Conservation (phyloP, 768 basidiomycete genomes). For the Hericium erinaceus region DNA sequence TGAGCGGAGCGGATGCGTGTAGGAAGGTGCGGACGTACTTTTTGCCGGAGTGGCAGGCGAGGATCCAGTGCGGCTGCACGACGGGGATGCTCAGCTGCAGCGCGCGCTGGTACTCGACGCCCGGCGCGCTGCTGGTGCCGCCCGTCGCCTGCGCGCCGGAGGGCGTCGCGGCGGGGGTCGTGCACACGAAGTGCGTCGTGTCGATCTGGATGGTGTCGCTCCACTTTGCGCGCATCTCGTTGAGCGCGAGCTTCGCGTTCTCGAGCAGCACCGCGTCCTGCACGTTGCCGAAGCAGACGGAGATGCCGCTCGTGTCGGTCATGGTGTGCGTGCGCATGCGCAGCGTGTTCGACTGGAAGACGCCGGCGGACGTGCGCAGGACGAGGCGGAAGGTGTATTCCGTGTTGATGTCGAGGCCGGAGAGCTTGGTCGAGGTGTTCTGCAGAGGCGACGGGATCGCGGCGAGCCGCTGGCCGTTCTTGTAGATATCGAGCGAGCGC, state of each 20-base stretch:
- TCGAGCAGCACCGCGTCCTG: slow-evolving; percentile 69
- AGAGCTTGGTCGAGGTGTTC: slow-evolving; percentile 85
- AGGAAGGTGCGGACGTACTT: slow-evolving; percentile 39
- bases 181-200: slow-evolving; percentile 97
- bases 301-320: slow-evolving; percentile 89
- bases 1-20: neutral
- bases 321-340: slow-evolving; percentile 89
- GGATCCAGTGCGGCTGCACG: slow-evolving; percentile 90
- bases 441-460: slow-evolving; percentile 73
- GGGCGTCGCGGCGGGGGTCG: slow-evolving; percentile 69
- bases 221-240: slow-evolving; percentile 85
- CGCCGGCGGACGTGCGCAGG: slow-evolving; percentile 87
- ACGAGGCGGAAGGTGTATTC: slow-evolving; percentile 94
- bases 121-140: slow-evolving; percentile 47
- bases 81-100: slow-evolving; percentile 90
- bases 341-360: slow-evolving; percentile 76
- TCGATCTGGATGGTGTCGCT: slow-evolving; percentile 93
- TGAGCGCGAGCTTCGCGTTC: slow-evolving; percentile 70
- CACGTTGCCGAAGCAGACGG: slow-evolving; percentile 89
- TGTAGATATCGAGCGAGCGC: slow-evolving; percentile 86
- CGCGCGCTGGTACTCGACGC: slow-evolving; percentile 91
- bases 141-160: slow-evolving; percentile 47
- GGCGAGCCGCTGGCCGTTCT: slow-evolving; percentile 81
- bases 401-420: slow-evolving; percentile 70
- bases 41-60: slow-evolving; percentile 80